These are phyloP conservation scores for Eucalyptus urophylla DNA, from an alignment of 345 rosid species.

Conservation along the genomic window DNA sequence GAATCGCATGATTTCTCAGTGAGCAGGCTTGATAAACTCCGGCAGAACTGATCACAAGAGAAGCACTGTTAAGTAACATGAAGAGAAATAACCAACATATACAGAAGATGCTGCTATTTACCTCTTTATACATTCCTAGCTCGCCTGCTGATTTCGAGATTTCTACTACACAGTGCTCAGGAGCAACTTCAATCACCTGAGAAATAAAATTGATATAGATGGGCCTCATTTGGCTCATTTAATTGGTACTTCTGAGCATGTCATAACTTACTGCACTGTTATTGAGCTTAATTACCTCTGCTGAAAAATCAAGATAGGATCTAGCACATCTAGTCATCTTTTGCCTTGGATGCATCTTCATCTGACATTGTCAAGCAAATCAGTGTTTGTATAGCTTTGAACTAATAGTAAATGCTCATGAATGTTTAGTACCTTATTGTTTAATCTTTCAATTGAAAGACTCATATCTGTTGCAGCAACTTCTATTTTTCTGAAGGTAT, in stretches of 20 bases:
- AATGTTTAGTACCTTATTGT: slow-evolving; percentile 36
- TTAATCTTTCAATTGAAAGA: slow-evolving; percentile 48
- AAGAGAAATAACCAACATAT: not conserved
- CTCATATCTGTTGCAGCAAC: slow-evolving; percentile 67
- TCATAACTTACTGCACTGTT: not conserved
- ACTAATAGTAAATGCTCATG: not conserved
- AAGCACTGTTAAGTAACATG: not conserved
- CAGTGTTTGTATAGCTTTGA: not conserved
- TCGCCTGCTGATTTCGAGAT: slow-evolving; percentile 81
- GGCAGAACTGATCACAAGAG: slow-evolving; percentile 54
- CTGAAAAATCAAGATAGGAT: slow-evolving; percentile 60
- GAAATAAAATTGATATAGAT: not conserved
- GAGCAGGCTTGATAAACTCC: slow-evolving; percentile 58
- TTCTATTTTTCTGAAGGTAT: slow-evolving; percentile 81
- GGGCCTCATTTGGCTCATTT: not conserved
- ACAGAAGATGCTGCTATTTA: not conserved
- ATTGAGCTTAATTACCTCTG: slow-evolving; percentile 33
- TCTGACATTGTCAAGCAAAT: slow-evolving; percentile 13
- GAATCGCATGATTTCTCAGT: slow-evolving; percentile 24
- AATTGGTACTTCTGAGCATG: not conserved
- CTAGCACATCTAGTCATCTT: slow-evolving; percentile 40
- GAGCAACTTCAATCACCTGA: slow-evolving; percentile 74
- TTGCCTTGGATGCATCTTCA: slow-evolving; percentile 56
- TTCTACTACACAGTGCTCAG: slow-evolving; percentile 76
- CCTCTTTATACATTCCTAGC: slow-evolving; percentile 58